Conservation (phyloP, 169 alveolate species). For the Eimeria sp. region DNA sequence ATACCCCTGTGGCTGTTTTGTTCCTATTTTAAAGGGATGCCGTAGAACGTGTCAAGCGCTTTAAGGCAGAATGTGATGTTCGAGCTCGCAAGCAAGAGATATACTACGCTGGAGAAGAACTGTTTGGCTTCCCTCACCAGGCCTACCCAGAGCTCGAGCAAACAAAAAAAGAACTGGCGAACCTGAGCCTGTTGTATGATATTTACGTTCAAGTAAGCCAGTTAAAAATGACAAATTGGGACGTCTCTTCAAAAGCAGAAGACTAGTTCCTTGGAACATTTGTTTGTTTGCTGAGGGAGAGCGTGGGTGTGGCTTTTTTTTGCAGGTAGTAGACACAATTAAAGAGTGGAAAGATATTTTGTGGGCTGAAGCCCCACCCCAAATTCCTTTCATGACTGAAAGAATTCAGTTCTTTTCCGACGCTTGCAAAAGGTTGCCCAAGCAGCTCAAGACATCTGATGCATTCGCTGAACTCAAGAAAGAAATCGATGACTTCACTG, state of each 20-base stretch:
- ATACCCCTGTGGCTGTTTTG: slow-evolving; percentile 83
- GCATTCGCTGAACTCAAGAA: slow-evolving; percentile 96
- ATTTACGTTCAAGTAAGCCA: slow-evolving; percentile 89
- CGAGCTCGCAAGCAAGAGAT: slow-evolving; percentile 93
- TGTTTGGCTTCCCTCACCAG: slow-evolving; percentile 97
- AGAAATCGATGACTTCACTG: slow-evolving; percentile 95
- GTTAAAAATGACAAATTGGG: background rate
- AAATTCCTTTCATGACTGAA: slow-evolving; percentile 94
- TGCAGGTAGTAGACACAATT: slow-evolving; percentile 94
- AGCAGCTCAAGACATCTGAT: slow-evolving; percentile 96
- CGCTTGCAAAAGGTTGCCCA: slow-evolving; percentile 95
- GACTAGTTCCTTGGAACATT: background rate
- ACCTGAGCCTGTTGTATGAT: slow-evolving; percentile 95
- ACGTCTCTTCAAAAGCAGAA: background rate
- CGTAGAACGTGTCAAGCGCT: slow-evolving; percentile 92
- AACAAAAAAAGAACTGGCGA: slow-evolving; percentile 95
- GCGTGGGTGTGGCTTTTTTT: slow-evolving; percentile 15
- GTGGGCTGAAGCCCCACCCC: slow-evolving; percentile 95
- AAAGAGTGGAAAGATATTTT: slow-evolving; percentile 95
- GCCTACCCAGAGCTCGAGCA: slow-evolving; percentile 96
- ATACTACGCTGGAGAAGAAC: slow-evolving; percentile 95
- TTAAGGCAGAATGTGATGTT: slow-evolving; percentile 91
- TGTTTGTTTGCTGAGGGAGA: background rate
- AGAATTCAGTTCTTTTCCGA: slow-evolving; percentile 89
- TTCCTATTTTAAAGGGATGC: slow-evolving; percentile 90